Conservation (phyloP, 345 rosid genomes). For the Reutealis trisperma region DNA sequence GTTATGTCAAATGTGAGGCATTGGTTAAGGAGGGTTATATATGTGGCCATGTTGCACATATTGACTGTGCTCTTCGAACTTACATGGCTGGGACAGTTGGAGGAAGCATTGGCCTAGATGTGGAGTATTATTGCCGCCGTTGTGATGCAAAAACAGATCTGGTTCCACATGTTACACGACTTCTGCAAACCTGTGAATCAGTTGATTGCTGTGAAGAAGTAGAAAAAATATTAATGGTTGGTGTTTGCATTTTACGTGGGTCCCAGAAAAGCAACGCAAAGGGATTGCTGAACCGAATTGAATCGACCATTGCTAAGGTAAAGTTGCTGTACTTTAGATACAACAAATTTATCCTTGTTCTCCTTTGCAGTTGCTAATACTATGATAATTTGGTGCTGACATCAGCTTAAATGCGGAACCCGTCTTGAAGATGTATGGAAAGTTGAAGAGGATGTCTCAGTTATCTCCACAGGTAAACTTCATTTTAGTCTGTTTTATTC, state of each 20-base stretch:
- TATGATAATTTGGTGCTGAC: conserved; percentile 29
- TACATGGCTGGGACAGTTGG: conserved; percentile 88
- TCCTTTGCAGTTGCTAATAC: conserved; percentile 16
- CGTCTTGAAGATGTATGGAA: conserved; percentile 66
- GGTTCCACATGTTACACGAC: conserved; percentile 57
- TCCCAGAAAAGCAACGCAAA: conserved; percentile 55
- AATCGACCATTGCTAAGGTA: conserved; percentile 65
- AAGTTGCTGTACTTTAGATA: conserved; percentile 7
- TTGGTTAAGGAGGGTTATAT: conserved; percentile 44
- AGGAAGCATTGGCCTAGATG: conserved; percentile 86
- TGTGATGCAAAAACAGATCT: conserved; percentile 74
- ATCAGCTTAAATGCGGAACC: conserved; percentile 65
- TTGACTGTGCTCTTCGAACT: conserved; percentile 76
- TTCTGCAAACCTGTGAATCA: conserved; percentile 57
- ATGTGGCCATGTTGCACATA: conserved; percentile 88
- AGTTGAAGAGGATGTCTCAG: conserved; percentile 33
- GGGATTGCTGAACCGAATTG: conserved; percentile 47
- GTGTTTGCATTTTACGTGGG: conserved; percentile 59
- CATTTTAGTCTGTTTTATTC: not conserved
- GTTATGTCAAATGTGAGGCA: conserved; percentile 75
- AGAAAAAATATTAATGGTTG: conserved; percentile 61
- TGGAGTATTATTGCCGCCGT: conserved; percentile 80
- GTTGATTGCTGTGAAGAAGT: conserved; percentile 50
- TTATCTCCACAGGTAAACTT: conserved; percentile 47
- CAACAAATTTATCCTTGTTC: not conserved